Percentiles rank a stretch among this genome's conserved stretches.
phyloP scores from a whole-genome alignment of 108 stramenopile species.

The Epithemia pelagica region DNA sequence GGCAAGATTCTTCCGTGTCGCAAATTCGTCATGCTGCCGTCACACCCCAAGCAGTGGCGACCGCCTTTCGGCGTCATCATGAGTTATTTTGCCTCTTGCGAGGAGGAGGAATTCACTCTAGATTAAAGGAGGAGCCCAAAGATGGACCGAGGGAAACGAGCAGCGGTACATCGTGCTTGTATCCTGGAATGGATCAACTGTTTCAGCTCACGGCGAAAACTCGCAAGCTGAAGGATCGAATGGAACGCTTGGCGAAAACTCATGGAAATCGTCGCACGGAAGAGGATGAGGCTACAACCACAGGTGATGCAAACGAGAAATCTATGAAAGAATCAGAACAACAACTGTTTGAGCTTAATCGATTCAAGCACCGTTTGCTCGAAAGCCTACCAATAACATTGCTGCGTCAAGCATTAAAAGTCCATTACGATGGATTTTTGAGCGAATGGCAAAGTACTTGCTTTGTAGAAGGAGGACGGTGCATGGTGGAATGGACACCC shows the following conservation, averaged over 20 bases:
- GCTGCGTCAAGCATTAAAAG: background rate
- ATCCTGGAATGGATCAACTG: conserved; percentile 4
- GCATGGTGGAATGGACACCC: background rate
- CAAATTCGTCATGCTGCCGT: background rate
- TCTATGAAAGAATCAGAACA: background rate
- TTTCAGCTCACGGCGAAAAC: background rate
- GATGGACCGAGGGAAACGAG: background rate
- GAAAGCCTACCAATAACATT: background rate
- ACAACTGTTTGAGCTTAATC: background rate
- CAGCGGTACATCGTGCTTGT: background rate
- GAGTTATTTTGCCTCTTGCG: conserved; percentile 49
- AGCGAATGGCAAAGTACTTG: background rate
- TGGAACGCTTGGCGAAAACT: background rate
- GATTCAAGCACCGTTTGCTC: background rate
- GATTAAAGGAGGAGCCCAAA: conserved; percentile 11
- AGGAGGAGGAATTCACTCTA: conserved; percentile 54
- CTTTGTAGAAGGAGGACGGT: background rate
- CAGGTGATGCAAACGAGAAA: too few relatives aligned
- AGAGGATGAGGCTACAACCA: too few relatives aligned
- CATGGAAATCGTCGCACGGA: too few relatives aligned
- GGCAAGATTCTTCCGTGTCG: background rate
- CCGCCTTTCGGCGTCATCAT: conserved; percentile 38
- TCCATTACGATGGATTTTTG: background rate
- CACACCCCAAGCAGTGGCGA: background rate
- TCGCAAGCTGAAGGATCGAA: background rate